phyloP scores from a whole-genome alignment of 2,329 filamentous ascomycete species.

The Aspergillus fructus region DNA sequence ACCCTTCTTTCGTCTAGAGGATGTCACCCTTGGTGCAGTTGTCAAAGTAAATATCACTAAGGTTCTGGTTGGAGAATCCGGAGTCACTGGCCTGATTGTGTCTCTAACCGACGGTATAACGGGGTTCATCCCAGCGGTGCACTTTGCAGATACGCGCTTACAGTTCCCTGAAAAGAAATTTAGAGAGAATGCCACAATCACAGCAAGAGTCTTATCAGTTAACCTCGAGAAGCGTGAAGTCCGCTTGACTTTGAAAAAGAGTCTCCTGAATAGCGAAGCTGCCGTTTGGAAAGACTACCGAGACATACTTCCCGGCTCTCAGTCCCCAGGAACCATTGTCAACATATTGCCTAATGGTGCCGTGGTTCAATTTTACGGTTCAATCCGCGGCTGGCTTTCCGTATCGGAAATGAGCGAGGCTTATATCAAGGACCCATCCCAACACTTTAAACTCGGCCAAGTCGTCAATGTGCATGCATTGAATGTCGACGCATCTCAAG shows the following conservation, averaged over 20 bases:
- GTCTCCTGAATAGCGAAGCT: slow-evolving; percentile 83
- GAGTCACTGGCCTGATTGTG: slow-evolving; percentile 77
- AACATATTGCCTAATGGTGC: slow-evolving; percentile 77
- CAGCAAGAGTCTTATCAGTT: slow-evolving; percentile 78
- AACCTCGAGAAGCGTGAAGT: slow-evolving; percentile 74
- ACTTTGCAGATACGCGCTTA: slow-evolving; percentile 82
- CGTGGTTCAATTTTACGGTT: slow-evolving; percentile 87
- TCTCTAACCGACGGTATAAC: slow-evolving; percentile 82
- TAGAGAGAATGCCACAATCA: slow-evolving; percentile 79
- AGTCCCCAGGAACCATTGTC: slow-evolving; percentile 82
- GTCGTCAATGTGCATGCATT: slow-evolving; percentile 89
- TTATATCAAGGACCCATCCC: slow-evolving; percentile 81
- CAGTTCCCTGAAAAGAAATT: slow-evolving; percentile 97
- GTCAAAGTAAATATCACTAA: slow-evolving; percentile 84
- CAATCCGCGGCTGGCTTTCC: slow-evolving; percentile 80
- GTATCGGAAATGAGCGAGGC: slow-evolving; percentile 98
- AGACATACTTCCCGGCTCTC: slow-evolving; percentile 70
- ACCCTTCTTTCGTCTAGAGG: slow-evolving; percentile 85
- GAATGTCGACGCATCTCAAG: slow-evolving; percentile 69
- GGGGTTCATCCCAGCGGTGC: slow-evolving; percentile 83
- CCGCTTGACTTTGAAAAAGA: slow-evolving; percentile 90
- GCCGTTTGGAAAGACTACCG: slow-evolving; percentile 75
- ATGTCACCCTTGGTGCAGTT: slow-evolving; percentile 76
- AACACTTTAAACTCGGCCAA: slow-evolving; percentile 88
- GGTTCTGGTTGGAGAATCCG: slow-evolving; percentile 73